Conservation (phyloP, 345 rosid genomes). For the Bruguiera gymnorhiza region DNA sequence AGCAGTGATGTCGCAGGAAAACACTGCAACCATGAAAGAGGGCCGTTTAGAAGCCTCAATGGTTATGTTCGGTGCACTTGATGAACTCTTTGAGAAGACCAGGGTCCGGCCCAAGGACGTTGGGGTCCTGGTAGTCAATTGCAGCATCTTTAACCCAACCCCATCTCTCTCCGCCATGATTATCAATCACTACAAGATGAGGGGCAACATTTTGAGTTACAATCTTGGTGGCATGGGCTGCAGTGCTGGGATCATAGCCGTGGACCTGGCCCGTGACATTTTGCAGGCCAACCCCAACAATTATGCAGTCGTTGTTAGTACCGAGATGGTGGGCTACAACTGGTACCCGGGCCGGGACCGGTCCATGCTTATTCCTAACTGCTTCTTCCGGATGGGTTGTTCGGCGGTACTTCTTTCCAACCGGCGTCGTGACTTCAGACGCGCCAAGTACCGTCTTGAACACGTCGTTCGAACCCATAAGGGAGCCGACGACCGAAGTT, state of each 20-base stretch:
- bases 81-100: slow-evolving; percentile 82
- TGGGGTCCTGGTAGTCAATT: slow-evolving; percentile 83
- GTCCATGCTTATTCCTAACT: slow-evolving; percentile 88
- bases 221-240: slow-evolving; percentile 98
- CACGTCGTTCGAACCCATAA: slow-evolving; percentile 90
- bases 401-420: slow-evolving; percentile 81
- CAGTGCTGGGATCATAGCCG: slow-evolving; percentile 74
- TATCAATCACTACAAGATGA: slow-evolving; percentile 92
- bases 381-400: slow-evolving; percentile 88
- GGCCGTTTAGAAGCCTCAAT: slow-evolving; percentile 77
- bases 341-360: slow-evolving; percentile 76
- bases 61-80: slow-evolving; percentile 83
- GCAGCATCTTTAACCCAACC: slow-evolving; percentile 93
- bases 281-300: slow-evolving; percentile 78
- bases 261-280: slow-evolving; percentile 93
- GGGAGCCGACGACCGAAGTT: slow-evolving; percentile 91
- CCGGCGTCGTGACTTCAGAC: slow-evolving; percentile 62
- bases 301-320: slow-evolving; percentile 78
- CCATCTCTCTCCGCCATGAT: slow-evolving; percentile 91
- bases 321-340: slow-evolving; percentile 93
- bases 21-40: slow-evolving; percentile 75
- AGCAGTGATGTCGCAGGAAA: slow-evolving; percentile 46
- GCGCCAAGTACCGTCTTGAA: slow-evolving; percentile 84
- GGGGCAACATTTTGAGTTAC: slow-evolving; percentile 86
- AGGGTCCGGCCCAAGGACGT: slow-evolving; percentile 78